Evolutionary conservation across 208 protist genomes (phyloP).

Genomic region (Trypanosoma lewisi): DNA sequence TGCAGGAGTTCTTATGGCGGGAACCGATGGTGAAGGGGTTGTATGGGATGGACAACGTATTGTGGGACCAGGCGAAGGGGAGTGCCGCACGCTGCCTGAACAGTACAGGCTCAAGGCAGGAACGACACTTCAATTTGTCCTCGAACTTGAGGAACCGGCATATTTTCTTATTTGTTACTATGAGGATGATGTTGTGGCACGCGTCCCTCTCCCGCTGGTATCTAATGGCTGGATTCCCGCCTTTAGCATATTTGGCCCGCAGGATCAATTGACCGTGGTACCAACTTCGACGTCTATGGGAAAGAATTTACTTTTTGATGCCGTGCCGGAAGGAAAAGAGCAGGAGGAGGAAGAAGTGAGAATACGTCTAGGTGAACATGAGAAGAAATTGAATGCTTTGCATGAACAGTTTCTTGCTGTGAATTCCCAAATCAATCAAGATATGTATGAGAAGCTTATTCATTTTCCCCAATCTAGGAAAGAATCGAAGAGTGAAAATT

Average conservation of each 20-base stretch:
- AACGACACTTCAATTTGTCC: slow-evolving; percentile 22
- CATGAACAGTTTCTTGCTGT: slow-evolving; percentile 24
- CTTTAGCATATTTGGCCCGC: slow-evolving; percentile 29
- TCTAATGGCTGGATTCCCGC: slow-evolving; percentile 27
- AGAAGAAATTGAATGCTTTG: slow-evolving; percentile 22
- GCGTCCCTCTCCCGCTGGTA: slow-evolving; percentile 19
- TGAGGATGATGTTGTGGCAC: slow-evolving; percentile 24
- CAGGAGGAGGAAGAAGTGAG: neutral
- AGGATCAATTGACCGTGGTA: slow-evolving; percentile 38
- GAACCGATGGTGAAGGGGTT: slow-evolving; percentile 29
- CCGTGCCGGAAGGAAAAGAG: slow-evolving; percentile 1
- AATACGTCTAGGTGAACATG: slow-evolving; percentile 15
- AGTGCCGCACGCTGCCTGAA: slow-evolving; percentile 20
- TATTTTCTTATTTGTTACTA: slow-evolving; percentile 31
- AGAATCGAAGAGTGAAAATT: neutral
- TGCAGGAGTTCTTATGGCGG: slow-evolving; percentile 26
- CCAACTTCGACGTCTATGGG: slow-evolving; percentile 7
- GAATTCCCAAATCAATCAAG: slow-evolving; percentile 22
- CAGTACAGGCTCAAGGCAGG: slow-evolving; percentile 15
- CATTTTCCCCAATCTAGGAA: neutral
- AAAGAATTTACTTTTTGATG: slow-evolving; percentile 1
- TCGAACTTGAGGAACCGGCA: slow-evolving; percentile 26
- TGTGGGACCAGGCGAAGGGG: slow-evolving; percentile 28
- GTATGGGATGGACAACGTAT: slow-evolving; percentile 40
- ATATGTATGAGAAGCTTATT: slow-evolving; percentile 19